These are phyloP conservation scores for Suhomyces kilbournensis DNA, from an alignment of 805 yeast species.

Conservation along the genomic window DNA sequence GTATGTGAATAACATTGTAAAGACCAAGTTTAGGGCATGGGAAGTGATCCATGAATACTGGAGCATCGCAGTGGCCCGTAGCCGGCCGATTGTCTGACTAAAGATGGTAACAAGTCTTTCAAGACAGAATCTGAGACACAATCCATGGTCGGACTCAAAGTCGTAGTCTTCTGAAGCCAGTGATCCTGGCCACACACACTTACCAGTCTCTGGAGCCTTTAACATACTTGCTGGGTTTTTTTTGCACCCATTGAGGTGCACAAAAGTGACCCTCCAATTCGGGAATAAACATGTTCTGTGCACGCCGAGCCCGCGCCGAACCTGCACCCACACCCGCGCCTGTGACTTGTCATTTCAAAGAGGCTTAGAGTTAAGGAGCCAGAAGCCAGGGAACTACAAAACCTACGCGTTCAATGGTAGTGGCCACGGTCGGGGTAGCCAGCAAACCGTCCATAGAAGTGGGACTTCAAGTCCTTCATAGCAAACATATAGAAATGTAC, in stretches of 20 bases:
- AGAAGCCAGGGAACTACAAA: not conserved
- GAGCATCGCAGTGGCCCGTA: not conserved
- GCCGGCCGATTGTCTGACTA: not conserved
- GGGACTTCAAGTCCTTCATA: too few relatives aligned
- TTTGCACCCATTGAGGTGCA: constrained; percentile 1
- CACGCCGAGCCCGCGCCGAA: too few relatives aligned
- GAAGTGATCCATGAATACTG: constrained; percentile 5
- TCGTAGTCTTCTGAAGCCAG: not conserved
- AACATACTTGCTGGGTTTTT: not conserved
- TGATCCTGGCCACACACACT: not conserved
- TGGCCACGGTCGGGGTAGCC: not conserved
- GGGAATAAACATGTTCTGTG: not conserved
- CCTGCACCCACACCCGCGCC: too few relatives aligned
- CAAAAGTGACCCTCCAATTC: not conserved
- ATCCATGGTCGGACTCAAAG: not conserved
- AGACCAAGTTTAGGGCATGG: constrained; percentile 6
- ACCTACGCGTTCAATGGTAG: not conserved
- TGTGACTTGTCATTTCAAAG: not conserved
- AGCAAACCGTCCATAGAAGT: not conserved
- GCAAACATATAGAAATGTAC: too few relatives aligned
- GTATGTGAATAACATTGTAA: not conserved
- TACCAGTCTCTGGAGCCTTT: not conserved
- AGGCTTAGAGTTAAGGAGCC: not conserved
- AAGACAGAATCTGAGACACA: not conserved
- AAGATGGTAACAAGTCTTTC: not conserved